A percentile compares a stretch with the other conserved stretches of the same genome.
These are phyloP conservation scores for Eimeria necatrix DNA, from an alignment of 169 alveolate species.

Conservation along the genomic window DNA sequence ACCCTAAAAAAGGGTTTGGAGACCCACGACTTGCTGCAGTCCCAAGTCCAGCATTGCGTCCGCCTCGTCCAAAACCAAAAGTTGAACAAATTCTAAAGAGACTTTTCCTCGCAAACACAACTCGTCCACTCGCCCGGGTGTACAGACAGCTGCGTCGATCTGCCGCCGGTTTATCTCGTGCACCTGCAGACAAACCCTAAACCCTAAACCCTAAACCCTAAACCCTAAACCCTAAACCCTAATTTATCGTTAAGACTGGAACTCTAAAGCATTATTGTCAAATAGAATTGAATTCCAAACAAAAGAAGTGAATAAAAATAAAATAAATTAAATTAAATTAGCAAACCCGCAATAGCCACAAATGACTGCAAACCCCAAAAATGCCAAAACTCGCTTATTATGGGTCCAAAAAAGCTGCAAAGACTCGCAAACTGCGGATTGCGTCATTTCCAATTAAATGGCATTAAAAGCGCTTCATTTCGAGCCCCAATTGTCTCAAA, in stretches of 20 bases:
- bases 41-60: conserved; percentile 99
- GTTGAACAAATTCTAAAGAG: conserved; percentile 81
- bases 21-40: conserved; percentile 95
- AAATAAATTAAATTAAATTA: no score
- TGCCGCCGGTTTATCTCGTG: conserved; percentile 25
- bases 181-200: background rate
- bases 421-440: no score
- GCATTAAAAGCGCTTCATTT: no score
- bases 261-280: no score
- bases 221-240: background rate
- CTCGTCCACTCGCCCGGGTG: conserved; percentile 54
- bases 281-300: no score
- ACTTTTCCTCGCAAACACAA: conserved; percentile 29
- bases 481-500: no score
- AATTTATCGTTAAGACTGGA: background rate
- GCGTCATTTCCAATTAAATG: no score
- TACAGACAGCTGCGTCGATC: conserved; percentile 61
- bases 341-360: no score
- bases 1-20: background rate
- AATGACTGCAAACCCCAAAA: no score
- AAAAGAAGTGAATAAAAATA: no score
- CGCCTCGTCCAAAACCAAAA: conserved; percentile 99
- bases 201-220: background rate
- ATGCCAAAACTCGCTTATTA: no score
- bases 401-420: no score